phyloP scores from a whole-genome alignment of 306 rosid species.

The Heteromeles arbutifolia region DNA sequence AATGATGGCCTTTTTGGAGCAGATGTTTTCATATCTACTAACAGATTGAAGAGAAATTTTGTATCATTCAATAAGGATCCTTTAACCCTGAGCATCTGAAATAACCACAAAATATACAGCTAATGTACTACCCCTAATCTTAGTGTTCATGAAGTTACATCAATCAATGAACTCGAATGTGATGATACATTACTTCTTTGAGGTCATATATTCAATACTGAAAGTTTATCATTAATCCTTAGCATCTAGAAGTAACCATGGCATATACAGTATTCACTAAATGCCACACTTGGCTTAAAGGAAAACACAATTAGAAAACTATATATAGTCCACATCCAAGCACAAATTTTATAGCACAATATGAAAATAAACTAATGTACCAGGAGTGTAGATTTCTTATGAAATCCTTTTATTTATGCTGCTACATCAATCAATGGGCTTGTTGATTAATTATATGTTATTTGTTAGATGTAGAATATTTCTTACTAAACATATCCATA shows the following conservation, averaged over 20 bases:
- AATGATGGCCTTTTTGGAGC: background rate
- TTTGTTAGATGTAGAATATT: background rate
- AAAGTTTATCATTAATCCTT: background rate
- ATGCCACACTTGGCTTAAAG: background rate
- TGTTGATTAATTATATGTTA: background rate
- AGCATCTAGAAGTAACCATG: background rate
- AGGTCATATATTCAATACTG: background rate
- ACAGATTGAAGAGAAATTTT: background rate
- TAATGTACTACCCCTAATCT: background rate
- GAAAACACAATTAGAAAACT: background rate
- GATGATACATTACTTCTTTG: background rate
- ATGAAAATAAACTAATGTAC: background rate
- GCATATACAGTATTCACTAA: background rate
- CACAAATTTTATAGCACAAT: background rate
- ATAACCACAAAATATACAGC: background rate
- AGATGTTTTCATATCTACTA: background rate
- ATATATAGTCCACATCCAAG: background rate
- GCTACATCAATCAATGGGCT: background rate
- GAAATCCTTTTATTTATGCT: background rate
- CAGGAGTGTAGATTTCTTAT: background rate
- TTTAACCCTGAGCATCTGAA: background rate
- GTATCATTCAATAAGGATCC: background rate
- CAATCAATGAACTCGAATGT: background rate
- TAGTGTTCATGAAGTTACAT: background rate
- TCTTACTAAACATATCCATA: background rate